These are phyloP conservation scores for Lentinus polychrous DNA, from an alignment of 1,284 basidiomycete species.

Conservation along the genomic window DNA sequence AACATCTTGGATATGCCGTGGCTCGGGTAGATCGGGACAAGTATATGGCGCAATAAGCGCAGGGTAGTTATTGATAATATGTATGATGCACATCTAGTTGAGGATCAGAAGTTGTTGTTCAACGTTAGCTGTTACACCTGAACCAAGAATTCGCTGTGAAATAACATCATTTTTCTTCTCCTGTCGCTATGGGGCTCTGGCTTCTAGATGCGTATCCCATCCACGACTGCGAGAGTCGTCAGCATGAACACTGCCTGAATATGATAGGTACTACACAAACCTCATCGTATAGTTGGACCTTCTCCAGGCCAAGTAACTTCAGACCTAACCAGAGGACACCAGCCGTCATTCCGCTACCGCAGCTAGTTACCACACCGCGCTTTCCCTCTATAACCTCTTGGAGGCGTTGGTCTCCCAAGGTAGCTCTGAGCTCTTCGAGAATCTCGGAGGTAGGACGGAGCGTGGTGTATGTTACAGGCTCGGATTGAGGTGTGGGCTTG, in stretches of 20 bases:
- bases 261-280: constrained; percentile 31
- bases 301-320: constrained; percentile 54
- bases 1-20: constrained; percentile 37
- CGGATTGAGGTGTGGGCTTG: constrained; percentile 23
- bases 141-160: not conserved
- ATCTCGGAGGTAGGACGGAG: constrained; percentile 54
- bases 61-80: too few species aligned
- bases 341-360: constrained; percentile 97
- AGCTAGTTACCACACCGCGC: constrained; percentile 60
- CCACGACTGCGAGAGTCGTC: constrained; percentile 55
- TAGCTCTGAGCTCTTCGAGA: constrained; percentile 48
- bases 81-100: too few species aligned
- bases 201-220: constrained; percentile 70
- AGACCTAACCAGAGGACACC: constrained; percentile 87
- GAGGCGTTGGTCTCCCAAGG: constrained; percentile 52
- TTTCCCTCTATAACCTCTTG: constrained; percentile 52
- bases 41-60: too few species aligned
- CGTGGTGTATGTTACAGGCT: constrained; percentile 49
- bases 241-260: constrained; percentile 2
- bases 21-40: too few species aligned
- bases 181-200: constrained; percentile 57
- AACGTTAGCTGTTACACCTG: not conserved
- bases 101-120: too few species aligned
- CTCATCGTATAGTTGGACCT: constrained; percentile 78
- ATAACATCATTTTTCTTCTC: constrained; percentile 3